These are phyloP conservation scores for Escovopsis sp. DNA, from an alignment of 2,329 filamentous ascomycete genomes.

Conservation along the genomic window DNA sequence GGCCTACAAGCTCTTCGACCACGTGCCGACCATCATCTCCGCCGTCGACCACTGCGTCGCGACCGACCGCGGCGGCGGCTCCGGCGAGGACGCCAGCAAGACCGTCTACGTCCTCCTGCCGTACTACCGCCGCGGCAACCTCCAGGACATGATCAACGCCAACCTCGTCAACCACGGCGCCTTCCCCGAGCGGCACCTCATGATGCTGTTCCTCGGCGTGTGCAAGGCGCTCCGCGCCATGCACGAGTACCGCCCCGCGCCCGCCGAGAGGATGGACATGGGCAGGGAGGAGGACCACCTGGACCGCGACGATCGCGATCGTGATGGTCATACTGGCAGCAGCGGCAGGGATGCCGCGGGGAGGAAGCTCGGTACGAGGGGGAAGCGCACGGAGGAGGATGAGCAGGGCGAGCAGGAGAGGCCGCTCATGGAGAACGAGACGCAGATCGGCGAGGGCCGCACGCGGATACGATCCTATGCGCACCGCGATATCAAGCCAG, in stretches of 20 bases:
- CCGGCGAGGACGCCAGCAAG: constrained; percentile 51
- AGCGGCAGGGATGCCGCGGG: constrained; percentile 7
- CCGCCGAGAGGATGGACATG: constrained; percentile 38
- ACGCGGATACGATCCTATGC: constrained; percentile 61
- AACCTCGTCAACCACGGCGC: constrained; percentile 89
- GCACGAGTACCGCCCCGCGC: constrained; percentile 59
- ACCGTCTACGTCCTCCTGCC: constrained; percentile 94
- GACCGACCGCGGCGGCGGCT: constrained; percentile 51
- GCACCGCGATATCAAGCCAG: constrained; percentile 94
- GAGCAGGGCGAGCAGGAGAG: constrained; percentile 63
- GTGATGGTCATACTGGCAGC: constrained; percentile 19
- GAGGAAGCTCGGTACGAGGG: constrained; percentile 17
- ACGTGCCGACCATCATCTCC: constrained; percentile 73
- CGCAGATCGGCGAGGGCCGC: constrained; percentile 47
- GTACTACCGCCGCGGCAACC: constrained; percentile 87
- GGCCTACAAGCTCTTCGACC: constrained; percentile 80
- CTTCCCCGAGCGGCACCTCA: constrained; percentile 76
- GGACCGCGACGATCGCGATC: too few species aligned
- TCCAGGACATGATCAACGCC: constrained; percentile 97
- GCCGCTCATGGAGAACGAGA: constrained; percentile 70
- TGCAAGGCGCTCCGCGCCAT: constrained; percentile 77
- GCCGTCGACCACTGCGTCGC: constrained; percentile 70
- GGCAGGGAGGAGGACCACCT: constrained; percentile 22
- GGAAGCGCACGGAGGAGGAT: constrained; percentile 42
- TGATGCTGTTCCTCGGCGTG: constrained; percentile 83